Base-by-base conservation (phyloP, 371 early-diverging fungal species). In the Apophysomyces elegans region DNA sequence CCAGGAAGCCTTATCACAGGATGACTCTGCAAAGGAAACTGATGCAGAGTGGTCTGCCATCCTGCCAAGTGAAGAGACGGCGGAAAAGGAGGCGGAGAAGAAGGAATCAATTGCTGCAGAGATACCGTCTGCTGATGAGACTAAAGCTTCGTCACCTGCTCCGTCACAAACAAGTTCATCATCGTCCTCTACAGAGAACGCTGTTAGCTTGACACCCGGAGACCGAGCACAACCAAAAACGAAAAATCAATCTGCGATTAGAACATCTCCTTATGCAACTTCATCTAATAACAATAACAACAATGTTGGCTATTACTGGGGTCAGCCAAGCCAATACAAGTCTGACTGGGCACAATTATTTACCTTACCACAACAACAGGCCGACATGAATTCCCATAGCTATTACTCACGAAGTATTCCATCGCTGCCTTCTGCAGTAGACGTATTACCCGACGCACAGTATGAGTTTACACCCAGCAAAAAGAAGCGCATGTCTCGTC, bases 401-500 rank as follows among this genome's bases (percentile, higher is more conserved):
- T 50, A 50, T 50, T 50, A 50, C 21, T 50, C 54, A 18, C 54
- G 54, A n/a, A 50, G 54, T 26, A 50, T 50, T 21, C n/a, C 54
- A 50, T 50, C 54, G 16, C 16, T 50, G 16, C 54, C 54, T 8
- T 50, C 54, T 21, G 21, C 54, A 50, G 54, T 50, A 50, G 54
- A 50, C 21, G 54, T 50, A 7, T 50, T 50, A 21, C 54, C 54
- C 21, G 54, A 50, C 5, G 21, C 16, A 21, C 54, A 50, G 21
- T 50, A 50, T 50, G 54, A 50, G 5, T 50, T 21, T 11, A 9
- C 21, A 50, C 13, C 41, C 41, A 16, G 11, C 54, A 50, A 50
- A 21, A 79, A 72, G 58, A 73, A 76, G 50, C 62, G 59, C 35
- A 67, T 79, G 71, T 69, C 71, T 35, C 80, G 80, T 47, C 50